phyloP scores from a whole-genome alignment of 2,329 filamentous ascomycete species.

The Blumeria hordei region DNA sequence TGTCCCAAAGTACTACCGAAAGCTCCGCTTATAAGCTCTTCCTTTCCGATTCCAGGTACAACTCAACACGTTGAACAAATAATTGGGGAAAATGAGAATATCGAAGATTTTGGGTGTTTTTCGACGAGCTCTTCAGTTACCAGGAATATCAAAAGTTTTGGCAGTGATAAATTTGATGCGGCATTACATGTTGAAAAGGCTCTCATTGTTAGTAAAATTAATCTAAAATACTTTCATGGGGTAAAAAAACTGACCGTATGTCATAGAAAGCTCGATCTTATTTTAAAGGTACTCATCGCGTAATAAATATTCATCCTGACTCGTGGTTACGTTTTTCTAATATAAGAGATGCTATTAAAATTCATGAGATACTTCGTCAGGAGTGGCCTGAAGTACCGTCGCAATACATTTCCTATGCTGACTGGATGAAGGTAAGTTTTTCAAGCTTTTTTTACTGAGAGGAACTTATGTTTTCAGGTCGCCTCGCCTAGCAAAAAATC shows the following conservation, averaged over 20 bases:
- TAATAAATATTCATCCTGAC: background rate
- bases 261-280: background rate
- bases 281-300: background rate
- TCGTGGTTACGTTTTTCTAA: background rate
- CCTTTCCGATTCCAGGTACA: conserved; percentile 3
- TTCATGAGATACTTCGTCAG: background rate
- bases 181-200: background rate
- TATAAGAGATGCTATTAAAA: background rate
- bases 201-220: background rate
- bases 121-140: conserved; percentile 12
- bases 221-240: background rate
- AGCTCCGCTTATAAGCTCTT: background rate
- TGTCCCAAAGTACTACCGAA: conserved; percentile 19
- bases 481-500: background rate
- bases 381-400: background rate
- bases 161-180: conserved; percentile 7
- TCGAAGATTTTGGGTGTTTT: conserved; percentile 6
- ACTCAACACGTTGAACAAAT: conserved; percentile 3
- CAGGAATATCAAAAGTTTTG: conserved; percentile 11
- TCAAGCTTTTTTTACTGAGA: background rate
- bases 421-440: background rate
- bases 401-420: background rate
- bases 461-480: background rate
- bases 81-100: conserved; percentile 1
- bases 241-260: background rate